Evolutionary conservation across 1,284 basidiomycete genomes (phyloP).

Genomic region (Heterobasidion parviporum): DNA sequence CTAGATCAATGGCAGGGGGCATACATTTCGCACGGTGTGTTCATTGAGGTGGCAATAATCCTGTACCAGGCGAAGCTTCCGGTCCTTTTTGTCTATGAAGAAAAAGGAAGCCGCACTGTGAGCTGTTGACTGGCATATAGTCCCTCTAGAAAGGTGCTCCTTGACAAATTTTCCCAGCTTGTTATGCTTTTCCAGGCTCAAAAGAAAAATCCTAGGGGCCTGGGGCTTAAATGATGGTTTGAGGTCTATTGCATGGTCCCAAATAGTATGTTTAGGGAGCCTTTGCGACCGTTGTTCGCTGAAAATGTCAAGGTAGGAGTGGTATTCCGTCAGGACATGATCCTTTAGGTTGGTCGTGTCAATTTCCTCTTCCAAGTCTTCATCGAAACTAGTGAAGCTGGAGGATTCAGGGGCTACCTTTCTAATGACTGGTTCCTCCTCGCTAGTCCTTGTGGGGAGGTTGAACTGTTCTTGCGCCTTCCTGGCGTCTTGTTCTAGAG

Average conservation of each 20-base stretch:
- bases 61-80: constrained; percentile 1
- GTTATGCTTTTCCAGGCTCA: no score
- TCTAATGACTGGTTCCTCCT: no score
- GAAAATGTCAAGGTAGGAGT: no score
- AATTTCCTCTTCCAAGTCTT: no score
- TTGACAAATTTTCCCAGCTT: background rate
- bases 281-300: background rate
- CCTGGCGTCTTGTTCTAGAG: no score
- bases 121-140: background rate
- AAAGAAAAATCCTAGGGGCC: no score
- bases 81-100: background rate
- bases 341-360: no score
- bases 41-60: constrained; percentile 10
- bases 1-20: constrained; percentile 2
- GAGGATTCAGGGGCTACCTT: background rate
- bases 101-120: background rate
- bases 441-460: no score
- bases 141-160: background rate
- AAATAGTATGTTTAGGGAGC: background rate
- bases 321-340: no score
- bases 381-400: no score
- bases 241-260: background rate
- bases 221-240: background rate
- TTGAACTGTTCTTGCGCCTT: no score
- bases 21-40: constrained; percentile 4